Evolutionary conservation across 108 stramenopile species (phyloP), one percentile per base, ranked within the genome.

Genomic region (Nannochloropsis salina): DNA sequence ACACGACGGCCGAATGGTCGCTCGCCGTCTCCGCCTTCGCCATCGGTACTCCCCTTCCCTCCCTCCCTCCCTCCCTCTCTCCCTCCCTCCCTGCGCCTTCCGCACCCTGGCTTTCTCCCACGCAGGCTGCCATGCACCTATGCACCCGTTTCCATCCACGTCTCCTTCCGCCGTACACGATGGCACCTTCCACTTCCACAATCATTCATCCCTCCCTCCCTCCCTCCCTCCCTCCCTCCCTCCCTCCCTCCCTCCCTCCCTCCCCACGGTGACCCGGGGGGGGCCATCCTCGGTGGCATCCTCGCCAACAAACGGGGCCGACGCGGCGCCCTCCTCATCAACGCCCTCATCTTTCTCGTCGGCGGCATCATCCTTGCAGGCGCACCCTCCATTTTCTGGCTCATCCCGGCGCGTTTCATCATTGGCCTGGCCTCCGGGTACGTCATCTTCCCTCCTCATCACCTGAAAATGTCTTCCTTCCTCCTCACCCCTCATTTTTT

Each of bases 401-500:
- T 99, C 43, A 94, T 96, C 44, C 82, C 92, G 8, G 93, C 93
- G 8, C 92, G 98, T 44, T 92, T 96, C n/a, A 82, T 96, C 42
- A 93, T 96, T 90, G 98, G 98, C 80, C 92, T 99, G 86, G 97
- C 96, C 9, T 90, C 88, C 83, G 98, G 89, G 85, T 86, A 44
- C n/a, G n/a, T 18, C n/a, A n/a, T n/a, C n/a, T n/a, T n/a, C n/a
- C n/a, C n/a, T n/a, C n/a, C n/a, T n/a, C n/a, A 15, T 11, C n/a
- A n/a, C n/a, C n/a, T n/a, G n/a, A n/a, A n/a, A n/a, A n/a, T 51
- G 10, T 12, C 47, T 51, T 12, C 47, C 47, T 51, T 51, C 47
- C 47, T 51, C 47, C 47, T 12, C 12, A 9, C 47, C 47, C 12
- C 47, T 12, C 47, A 11, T 51, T 12, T 12, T 22, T 42, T 21